These are phyloP conservation scores for Cucumis melo DNA, from an alignment of 306 rosid genomes.

Conservation along the genomic window DNA sequence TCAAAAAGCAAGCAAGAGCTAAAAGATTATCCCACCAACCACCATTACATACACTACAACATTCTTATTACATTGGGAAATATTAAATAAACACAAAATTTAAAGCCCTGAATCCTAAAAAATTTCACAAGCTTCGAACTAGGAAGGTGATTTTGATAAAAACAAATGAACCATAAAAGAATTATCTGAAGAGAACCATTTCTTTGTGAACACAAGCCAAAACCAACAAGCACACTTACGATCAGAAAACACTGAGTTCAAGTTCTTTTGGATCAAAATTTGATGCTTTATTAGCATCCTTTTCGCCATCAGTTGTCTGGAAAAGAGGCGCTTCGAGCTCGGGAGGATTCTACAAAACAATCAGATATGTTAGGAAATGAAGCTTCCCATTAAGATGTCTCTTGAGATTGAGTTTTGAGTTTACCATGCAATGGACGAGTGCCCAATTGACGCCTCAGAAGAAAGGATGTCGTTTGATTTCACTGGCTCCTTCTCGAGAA, in stretches of 20 bases:
- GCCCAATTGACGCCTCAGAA: slow-evolving; percentile 82
- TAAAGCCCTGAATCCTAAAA: not conserved
- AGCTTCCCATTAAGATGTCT: not conserved
- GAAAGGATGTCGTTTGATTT: slow-evolving; percentile 75
- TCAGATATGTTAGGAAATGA: not conserved
- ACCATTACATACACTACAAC: not conserved
- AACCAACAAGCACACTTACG: slow-evolving; percentile 18
- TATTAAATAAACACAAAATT: slow-evolving; percentile 3
- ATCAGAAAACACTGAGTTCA: slow-evolving; percentile 44
- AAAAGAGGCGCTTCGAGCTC: slow-evolving; percentile 56
- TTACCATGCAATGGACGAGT: slow-evolving; percentile 77
- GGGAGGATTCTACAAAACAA: slow-evolving; percentile 57
- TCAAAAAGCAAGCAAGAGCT: not conserved
- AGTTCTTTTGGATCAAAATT: slow-evolving; percentile 49
- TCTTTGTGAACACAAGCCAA: not conserved
- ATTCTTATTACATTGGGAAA: slow-evolving; percentile 5
- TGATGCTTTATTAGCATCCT: slow-evolving; percentile 19
- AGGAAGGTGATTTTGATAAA: not conserved
- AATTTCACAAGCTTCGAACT: not conserved
- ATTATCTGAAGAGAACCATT: not conserved
- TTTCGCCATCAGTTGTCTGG: slow-evolving; percentile 31
- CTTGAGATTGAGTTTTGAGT: not conserved
- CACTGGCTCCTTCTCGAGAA: slow-evolving; percentile 69
- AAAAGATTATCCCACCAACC: not conserved
- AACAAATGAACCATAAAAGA: not conserved